phyloP scores from a whole-genome alignment of 305 asterid species.

The Petunia hybrid region DNA sequence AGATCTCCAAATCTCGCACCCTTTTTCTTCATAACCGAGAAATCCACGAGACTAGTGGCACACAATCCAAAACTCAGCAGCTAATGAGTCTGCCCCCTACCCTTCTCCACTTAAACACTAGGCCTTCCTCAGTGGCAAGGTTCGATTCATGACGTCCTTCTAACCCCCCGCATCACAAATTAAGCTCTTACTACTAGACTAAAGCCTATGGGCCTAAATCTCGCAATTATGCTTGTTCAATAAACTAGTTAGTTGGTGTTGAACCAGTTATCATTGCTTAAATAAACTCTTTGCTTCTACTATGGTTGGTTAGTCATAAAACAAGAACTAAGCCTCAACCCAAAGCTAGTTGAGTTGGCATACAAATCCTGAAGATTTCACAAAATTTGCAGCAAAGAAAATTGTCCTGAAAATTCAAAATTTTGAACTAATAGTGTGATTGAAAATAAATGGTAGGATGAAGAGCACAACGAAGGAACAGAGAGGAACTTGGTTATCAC shows the following conservation, averaged over 20 bases:
- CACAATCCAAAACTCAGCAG: no score
- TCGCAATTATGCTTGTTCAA: neutral
- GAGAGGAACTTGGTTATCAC: neutral
- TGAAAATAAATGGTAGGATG: neutral
- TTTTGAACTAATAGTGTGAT: neutral
- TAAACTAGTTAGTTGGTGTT: no score
- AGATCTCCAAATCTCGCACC: no score
- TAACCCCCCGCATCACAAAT: no score
- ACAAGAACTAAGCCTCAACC: neutral
- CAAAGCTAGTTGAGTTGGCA: conserved; percentile 12
- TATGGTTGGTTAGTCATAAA: conserved; percentile 14
- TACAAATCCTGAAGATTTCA: neutral
- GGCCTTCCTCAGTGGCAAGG: no score
- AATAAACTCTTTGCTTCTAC: conserved; percentile 11
- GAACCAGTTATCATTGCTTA: neutral
- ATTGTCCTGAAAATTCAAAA: neutral
- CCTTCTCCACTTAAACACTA: no score
- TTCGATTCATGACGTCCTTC: no score
- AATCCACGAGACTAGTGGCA: no score
- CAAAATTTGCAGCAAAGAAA: conserved; percentile 10
- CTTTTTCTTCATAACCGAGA: no score
- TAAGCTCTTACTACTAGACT: no score
- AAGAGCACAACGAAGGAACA: neutral
- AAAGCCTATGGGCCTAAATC: neutral
- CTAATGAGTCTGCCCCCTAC: no score